Conservation (phyloP, 257 asterid species). For the Nicotiana tomentosiformis region DNA sequence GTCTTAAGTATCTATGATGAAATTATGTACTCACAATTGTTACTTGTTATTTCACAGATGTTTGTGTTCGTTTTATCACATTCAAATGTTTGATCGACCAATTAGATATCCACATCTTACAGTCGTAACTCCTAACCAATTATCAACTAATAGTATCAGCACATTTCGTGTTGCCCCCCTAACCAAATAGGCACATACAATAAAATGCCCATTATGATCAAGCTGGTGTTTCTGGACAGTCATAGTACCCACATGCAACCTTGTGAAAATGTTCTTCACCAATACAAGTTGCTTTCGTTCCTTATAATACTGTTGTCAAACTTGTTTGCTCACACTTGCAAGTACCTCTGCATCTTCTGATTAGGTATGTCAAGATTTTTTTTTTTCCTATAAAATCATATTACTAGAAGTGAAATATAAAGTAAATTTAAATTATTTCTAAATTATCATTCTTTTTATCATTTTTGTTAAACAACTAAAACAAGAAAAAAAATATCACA, state of each 20-base stretch:
- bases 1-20: background rate
- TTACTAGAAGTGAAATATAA: too few species aligned
- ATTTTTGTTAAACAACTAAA: too few species aligned
- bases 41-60: background rate
- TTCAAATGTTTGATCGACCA: background rate
- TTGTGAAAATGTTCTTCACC: background rate
- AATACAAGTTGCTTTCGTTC: background rate
- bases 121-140: background rate
- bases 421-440: too few species aligned
- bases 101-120: background rate
- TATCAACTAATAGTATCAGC: background rate
- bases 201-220: background rate
- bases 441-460: too few species aligned
- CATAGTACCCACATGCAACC: background rate
- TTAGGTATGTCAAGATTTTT: too few species aligned
- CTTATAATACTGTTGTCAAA: background rate
- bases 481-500: too few species aligned
- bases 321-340: background rate
- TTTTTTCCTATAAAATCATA: too few species aligned
- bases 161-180: background rate
- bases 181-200: background rate
- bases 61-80: background rate
- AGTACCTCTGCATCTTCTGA: too few species aligned
- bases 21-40: background rate
- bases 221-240: background rate